Evolutionary conservation across 805 yeast genomes (phyloP).

Genomic region (Monosporozyma unispora): DNA sequence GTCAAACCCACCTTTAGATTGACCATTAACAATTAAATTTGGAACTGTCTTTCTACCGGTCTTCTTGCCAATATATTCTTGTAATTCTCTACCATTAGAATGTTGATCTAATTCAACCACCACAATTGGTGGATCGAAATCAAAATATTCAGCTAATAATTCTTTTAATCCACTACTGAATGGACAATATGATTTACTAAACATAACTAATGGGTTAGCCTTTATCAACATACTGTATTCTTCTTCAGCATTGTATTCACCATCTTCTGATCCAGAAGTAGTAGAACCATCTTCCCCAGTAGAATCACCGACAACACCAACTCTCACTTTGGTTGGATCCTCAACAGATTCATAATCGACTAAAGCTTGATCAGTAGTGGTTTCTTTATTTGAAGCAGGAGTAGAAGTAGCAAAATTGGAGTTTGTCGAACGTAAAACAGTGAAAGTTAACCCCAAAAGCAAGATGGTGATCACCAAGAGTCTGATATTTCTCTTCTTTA

Average conservation of each 20-base stretch:
- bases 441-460: conserved; percentile 20
- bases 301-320: not conserved
- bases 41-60: conserved; percentile 89
- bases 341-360: conserved; percentile 1
- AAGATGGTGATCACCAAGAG: conserved; percentile 19
- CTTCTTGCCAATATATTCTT: conserved; percentile 53
- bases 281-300: conserved; percentile 2
- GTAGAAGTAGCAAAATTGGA: conserved; percentile 5
- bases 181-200: conserved; percentile 57
- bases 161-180: conserved; percentile 64
- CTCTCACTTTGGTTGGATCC: not conserved
- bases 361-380: not conserved
- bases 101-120: conserved; percentile 81
- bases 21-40: conserved; percentile 65
- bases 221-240: conserved; percentile 50
- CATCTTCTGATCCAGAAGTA: conserved; percentile 13
- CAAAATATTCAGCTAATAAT: conserved; percentile 48
- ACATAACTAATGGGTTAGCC: conserved; percentile 56
- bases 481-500: conserved; percentile 24
- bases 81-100: conserved; percentile 65
- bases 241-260: conserved; percentile 39
- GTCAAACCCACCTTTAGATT: conserved; percentile 82
- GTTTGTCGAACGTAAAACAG: conserved; percentile 21
- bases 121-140: conserved; percentile 60
- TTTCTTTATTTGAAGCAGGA: not conserved